Evolutionary conservation across 768 basidiomycete species (phyloP), one percentile per base, ranked within the genome.

Genomic region (Multifurca ochricompacta): DNA sequence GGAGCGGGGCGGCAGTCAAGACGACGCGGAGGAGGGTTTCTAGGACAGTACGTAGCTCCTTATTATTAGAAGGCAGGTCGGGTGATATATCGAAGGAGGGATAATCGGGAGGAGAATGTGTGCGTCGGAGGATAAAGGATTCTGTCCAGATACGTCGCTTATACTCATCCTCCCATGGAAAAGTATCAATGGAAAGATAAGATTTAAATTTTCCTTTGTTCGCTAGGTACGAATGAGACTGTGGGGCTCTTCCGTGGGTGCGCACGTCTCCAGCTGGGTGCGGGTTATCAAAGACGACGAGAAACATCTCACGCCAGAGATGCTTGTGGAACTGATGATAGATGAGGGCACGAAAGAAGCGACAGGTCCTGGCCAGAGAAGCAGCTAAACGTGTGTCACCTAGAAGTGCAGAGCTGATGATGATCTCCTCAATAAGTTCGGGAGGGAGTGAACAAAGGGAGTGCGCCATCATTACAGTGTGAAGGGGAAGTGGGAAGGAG

Each of bases 291-390:
- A 73, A 73, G 8, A 59, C 43, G 14, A 56, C 40, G 34, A 73
- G 67, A 66, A 72, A 74, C 56, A 73, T 58, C 28, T 64, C 58
- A 13, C 70, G 65, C 73, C 73, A 74, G 13, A 74, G 64, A 55
- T 73, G 68, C 9, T 61, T 55, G 53, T 70, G 69, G 1, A 48
- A 18, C 11, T 65, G 51, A 23, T 63, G 54, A 58, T 73, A 69
- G 9, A 73, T 64, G 35, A 72, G 65, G 10, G 56, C 41, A 32
- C 53, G 59, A 49, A 68, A 59, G 10, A 59, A 34, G 11, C 60
- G 61, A 56, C 68, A 73, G 25, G 73, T 69, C 60, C 66, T 68
- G 13, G 70, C 59, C 41, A 72, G 61, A 11, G 66, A 56, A 10
- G 73, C 51, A 35, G 69, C 60, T 27, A 68, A 59, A 11, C 54